Percentiles rank a stretch among this genome's conserved stretches.
phyloP scores from a whole-genome alignment of 495 filamentous ascomycete genomes.

The Neurospora pannonica region DNA sequence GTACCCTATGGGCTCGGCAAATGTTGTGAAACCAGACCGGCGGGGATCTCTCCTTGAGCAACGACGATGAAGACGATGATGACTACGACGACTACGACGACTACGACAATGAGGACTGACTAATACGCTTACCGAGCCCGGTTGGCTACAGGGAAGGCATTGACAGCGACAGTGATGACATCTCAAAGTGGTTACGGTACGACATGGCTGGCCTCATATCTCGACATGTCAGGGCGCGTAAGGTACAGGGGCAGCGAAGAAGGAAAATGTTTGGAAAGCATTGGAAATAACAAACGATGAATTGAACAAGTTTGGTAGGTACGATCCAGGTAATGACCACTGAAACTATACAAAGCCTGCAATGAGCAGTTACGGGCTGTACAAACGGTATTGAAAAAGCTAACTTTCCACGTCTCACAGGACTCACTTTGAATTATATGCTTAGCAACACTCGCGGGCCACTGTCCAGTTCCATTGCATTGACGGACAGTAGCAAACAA shows the following conservation, averaged over 20 bases:
- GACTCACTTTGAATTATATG: background rate
- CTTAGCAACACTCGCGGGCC: background rate
- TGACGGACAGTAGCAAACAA: background rate
- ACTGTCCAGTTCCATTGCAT: background rate
- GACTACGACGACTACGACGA: background rate
- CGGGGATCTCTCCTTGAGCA: background rate
- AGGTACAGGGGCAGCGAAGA: no score
- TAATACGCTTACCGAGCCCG: background rate
- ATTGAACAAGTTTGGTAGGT: no score
- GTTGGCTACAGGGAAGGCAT: background rate
- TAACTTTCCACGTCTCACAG: background rate
- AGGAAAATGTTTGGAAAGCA: no score
- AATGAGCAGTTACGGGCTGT: background rate
- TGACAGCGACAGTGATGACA: background rate
- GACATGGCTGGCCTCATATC: no score
- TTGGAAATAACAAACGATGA: no score
- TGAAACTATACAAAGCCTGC: no score
- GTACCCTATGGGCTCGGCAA: background rate
- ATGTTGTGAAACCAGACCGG: background rate
- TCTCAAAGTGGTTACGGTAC: background rate
- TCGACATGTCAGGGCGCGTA: no score
- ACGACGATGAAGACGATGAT: background rate
- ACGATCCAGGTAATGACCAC: no score
- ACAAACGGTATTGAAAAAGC: background rate
- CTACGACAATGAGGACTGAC: background rate